Conservation (phyloP, 2,329 filamentous ascomycete genomes). For the Aspergillus sp. region DNA sequence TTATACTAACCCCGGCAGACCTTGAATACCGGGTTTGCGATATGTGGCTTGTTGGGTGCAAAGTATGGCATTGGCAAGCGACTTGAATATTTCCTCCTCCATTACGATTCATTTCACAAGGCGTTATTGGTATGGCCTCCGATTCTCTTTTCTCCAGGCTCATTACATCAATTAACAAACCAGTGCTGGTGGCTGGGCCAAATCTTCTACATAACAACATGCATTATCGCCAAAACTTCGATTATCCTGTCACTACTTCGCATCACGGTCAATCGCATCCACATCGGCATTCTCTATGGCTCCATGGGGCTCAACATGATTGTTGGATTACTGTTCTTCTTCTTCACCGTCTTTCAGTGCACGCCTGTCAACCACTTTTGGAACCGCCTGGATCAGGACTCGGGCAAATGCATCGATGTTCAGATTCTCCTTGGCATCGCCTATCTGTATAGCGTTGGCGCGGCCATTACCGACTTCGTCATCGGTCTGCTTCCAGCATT, state of each 20-base stretch:
- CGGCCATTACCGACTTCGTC: constrained; percentile 44
- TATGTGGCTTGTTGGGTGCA: constrained; percentile 20
- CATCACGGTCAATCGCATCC: constrained; percentile 39
- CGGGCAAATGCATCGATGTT: constrained; percentile 36
- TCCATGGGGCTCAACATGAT: constrained; percentile 37
- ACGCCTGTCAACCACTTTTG: constrained; percentile 45
- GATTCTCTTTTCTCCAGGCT: not conserved
- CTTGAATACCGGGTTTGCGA: constrained; percentile 20
- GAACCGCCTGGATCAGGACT: constrained; percentile 22
- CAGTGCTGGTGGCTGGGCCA: constrained; percentile 47
- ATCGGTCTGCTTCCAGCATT: constrained; percentile 48
- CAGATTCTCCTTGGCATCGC: constrained; percentile 46
- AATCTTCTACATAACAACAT: constrained; percentile 44
- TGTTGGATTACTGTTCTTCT: constrained; percentile 43
- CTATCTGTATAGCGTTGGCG: constrained; percentile 44
- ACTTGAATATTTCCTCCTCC: constrained; percentile 10
- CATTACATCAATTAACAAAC: not conserved
- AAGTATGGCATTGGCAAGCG: constrained; percentile 19
- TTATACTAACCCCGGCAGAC: constrained; percentile 6
- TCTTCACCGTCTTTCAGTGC: constrained; percentile 48
- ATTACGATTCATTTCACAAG: constrained; percentile 13
- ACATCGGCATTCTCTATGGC: constrained; percentile 41
- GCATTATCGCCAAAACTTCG: constrained; percentile 42
- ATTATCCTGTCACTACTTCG: constrained; percentile 48
- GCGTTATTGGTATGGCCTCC: constrained; percentile 18